Conservation (phyloP, 305 asterid genomes). For the Fraxinus latifolia region DNA sequence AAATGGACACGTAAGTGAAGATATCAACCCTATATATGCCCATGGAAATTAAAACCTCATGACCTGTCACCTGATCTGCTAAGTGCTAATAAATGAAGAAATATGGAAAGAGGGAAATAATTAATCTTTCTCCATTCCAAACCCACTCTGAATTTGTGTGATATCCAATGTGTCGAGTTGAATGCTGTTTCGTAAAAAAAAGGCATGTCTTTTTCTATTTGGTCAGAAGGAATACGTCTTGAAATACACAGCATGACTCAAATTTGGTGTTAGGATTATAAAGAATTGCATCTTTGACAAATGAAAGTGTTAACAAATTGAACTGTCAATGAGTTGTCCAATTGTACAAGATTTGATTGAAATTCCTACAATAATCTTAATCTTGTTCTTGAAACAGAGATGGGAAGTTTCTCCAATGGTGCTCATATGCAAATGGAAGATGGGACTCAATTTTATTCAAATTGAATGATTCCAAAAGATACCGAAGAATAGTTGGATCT, state of each 20-base stretch:
- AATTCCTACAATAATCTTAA: background rate
- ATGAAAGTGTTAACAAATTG: background rate
- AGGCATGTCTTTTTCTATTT: background rate
- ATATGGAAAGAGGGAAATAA: background rate
- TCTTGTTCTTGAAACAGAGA: constrained; percentile 27
- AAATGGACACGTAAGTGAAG: background rate
- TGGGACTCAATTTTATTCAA: constrained; percentile 70
- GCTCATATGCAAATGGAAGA: constrained; percentile 41
- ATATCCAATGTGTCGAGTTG: background rate
- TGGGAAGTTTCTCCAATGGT: constrained; percentile 24
- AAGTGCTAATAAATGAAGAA: background rate
- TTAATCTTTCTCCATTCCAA: background rate
- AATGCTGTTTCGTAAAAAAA: background rate
- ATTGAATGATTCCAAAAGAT: constrained; percentile 68
- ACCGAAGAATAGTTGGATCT: constrained; percentile 73
- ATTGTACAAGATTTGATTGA: too few relatives aligned
- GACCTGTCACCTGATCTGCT: background rate
- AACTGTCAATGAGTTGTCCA: background rate
- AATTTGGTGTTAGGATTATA: background rate
- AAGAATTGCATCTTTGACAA: background rate
- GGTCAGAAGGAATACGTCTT: background rate
- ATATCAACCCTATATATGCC: background rate
- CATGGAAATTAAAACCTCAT: background rate
- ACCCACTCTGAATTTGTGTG: background rate
- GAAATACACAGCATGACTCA: too few relatives aligned